Conservation (phyloP, 768 basidiomycete genomes). For the Infundibulicybe gibba region DNA sequence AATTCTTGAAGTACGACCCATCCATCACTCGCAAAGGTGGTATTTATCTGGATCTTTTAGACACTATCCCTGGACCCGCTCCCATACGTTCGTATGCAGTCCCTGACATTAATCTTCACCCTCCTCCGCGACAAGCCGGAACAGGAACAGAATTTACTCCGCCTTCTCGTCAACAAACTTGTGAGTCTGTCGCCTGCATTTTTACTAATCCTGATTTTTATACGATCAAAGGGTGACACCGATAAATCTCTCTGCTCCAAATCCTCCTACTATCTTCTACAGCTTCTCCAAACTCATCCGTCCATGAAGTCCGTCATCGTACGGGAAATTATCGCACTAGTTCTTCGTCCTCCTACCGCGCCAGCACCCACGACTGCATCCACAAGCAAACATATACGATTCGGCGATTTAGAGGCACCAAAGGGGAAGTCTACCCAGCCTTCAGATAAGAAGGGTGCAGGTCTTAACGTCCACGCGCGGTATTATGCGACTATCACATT, state of each 20-base stretch:
- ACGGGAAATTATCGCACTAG: conserved; percentile 77
- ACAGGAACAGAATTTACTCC: conserved; percentile 94
- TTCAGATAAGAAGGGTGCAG: conserved; percentile 35
- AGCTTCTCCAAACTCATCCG: conserved; percentile 87
- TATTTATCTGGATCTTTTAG: conserved; percentile 29
- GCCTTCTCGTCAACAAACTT: conserved; percentile 91
- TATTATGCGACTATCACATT: conserved; percentile 95
- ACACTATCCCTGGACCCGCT: conserved; percentile 81
- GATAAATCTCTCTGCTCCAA: conserved; percentile 87
- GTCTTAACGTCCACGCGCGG: conserved; percentile 61
- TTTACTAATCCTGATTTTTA: background rate
- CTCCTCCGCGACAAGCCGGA: conserved; percentile 90
- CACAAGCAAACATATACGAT: conserved; percentile 48
- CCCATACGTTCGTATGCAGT: conserved; percentile 83
- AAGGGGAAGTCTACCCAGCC: conserved; percentile 21
- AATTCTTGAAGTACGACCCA: conserved; percentile 70
- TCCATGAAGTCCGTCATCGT: conserved; percentile 90
- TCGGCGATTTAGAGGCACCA: conserved; percentile 34
- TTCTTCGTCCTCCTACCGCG: conserved; percentile 59
- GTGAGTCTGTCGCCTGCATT: conserved; percentile 35
- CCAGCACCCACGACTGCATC: conserved; percentile 28
- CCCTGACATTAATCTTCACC: conserved; percentile 71
- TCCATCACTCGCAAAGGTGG: background rate
- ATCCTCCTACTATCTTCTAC: conserved; percentile 85
- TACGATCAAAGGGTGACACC: conserved; percentile 67